Conservation (phyloP, 1,284 basidiomycete species). For the Salmacisia buchloeana region DNA sequence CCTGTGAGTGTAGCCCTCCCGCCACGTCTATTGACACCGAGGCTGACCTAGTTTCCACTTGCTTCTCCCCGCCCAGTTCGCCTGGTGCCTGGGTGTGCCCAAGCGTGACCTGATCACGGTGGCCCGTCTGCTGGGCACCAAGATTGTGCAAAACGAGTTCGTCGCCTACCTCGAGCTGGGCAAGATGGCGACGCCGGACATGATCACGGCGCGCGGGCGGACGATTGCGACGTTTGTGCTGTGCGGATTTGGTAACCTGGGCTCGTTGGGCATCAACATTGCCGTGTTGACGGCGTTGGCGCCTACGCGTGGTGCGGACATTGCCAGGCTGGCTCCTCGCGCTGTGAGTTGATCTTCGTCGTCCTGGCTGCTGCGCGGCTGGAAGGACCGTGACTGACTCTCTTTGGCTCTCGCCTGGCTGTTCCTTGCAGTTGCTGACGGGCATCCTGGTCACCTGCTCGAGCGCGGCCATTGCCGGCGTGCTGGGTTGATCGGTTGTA, state of each 20-base stretch:
- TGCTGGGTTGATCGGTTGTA: slow-evolving; percentile 37
- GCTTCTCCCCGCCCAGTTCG: not conserved
- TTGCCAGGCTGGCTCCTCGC: slow-evolving; percentile 66
- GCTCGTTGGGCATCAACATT: slow-evolving; percentile 78
- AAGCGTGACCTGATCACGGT: slow-evolving; percentile 50
- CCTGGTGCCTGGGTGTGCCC: slow-evolving; percentile 65
- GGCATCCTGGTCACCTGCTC: slow-evolving; percentile 52
- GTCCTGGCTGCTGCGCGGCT: not conserved
- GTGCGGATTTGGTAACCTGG: slow-evolving; percentile 78
- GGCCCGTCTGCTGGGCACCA: slow-evolving; percentile 68
- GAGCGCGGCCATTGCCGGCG: slow-evolving; percentile 52
- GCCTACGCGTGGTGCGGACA: slow-evolving; percentile 67
- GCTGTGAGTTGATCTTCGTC: slow-evolving; percentile 52
- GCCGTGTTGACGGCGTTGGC: slow-evolving; percentile 79
- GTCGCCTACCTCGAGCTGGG: slow-evolving; percentile 62
- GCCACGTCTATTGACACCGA: no score
- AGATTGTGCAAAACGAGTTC: slow-evolving; percentile 69
- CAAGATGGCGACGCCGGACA: slow-evolving; percentile 38
- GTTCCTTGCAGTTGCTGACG: slow-evolving; percentile 25
- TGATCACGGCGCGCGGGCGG: slow-evolving; percentile 68
- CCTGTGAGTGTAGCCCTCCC: slow-evolving; percentile 59
- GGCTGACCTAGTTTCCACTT: not conserved
- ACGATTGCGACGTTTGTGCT: slow-evolving; percentile 71
- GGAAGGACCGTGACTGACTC: not conserved
- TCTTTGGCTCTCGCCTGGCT: not conserved